Conservation (phyloP, 495 filamentous ascomycete genomes). For the Podospora pseudoanserina region DNA sequence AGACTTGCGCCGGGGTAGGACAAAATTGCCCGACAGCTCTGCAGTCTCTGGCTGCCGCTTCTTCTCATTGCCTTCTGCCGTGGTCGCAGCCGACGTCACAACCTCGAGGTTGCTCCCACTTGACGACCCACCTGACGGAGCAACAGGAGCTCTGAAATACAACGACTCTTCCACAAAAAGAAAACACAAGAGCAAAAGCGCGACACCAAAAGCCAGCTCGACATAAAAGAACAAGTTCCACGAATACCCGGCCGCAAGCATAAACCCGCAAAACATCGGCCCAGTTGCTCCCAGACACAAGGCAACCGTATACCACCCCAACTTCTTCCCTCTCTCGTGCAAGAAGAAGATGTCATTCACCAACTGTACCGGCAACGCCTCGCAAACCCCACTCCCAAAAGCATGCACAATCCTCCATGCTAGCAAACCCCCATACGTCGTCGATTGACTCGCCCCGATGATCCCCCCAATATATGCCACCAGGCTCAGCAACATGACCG, state of each 20-base stretch:
- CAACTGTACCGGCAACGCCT: constrained; percentile 60
- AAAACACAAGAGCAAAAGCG: constrained; percentile 50
- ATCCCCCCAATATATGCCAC: constrained; percentile 28
- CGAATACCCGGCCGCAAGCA: constrained; percentile 34
- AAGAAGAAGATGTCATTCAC: constrained; percentile 66
- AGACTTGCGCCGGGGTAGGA: constrained; percentile 36
- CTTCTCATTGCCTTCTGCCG: background rate
- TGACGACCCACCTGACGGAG: constrained; percentile 1
- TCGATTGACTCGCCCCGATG: constrained; percentile 26
- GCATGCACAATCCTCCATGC: constrained; percentile 59
- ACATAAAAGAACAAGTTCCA: constrained; percentile 52
- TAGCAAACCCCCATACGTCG: constrained; percentile 47
- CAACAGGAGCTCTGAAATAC: constrained; percentile 37
- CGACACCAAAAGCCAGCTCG: constrained; percentile 43
- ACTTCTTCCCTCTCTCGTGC: constrained; percentile 62
- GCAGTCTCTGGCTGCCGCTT: background rate
- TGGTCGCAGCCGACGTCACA: background rate
- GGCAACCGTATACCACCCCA: constrained; percentile 54
- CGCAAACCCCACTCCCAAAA: constrained; percentile 55
- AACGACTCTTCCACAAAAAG: constrained; percentile 50
- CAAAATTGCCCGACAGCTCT: background rate
- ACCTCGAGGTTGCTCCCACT: constrained; percentile 10
- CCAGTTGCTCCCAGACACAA: constrained; percentile 35
- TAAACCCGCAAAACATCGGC: constrained; percentile 38
- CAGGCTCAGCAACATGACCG: constrained; percentile 52